phyloP scores from a whole-genome alignment of 768 basidiomycete species.

The Leccinellum albellum region DNA sequence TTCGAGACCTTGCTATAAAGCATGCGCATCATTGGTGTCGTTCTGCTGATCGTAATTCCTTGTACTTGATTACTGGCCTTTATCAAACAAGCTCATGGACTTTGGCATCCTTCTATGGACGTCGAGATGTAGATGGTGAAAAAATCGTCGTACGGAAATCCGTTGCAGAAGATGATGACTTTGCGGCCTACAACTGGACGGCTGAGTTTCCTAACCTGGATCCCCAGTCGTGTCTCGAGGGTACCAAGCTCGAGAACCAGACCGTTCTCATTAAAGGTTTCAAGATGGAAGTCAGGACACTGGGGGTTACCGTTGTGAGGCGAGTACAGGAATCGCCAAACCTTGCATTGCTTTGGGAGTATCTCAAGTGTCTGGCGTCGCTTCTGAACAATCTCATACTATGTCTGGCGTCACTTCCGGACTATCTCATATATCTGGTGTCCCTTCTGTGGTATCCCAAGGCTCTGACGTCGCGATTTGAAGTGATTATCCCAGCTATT shows the following conservation, averaged over 20 bases:
- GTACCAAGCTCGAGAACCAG: slow-evolving; percentile 2
- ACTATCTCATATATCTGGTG: too few relatives aligned
- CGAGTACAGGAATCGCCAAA: too few relatives aligned
- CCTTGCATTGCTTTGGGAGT: not conserved
- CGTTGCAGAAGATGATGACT: not conserved
- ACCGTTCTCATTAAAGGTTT: slow-evolving; percentile 10
- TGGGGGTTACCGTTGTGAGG: not conserved
- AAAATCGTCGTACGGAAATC: not conserved
- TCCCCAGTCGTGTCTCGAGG: not conserved
- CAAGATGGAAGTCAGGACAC: not conserved
- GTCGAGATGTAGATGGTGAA: not conserved
- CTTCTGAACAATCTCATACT: too few relatives aligned
- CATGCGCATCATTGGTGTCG: not conserved
- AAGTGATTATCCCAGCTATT: too few relatives aligned
- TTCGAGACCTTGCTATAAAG: not conserved
- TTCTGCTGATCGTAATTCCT: not conserved
- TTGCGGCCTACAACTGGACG: not conserved
- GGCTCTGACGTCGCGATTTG: too few relatives aligned
- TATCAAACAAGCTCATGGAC: too few relatives aligned
- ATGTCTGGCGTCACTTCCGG: too few relatives aligned
- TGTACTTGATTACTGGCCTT: slow-evolving; percentile 7
- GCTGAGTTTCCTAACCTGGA: not conserved
- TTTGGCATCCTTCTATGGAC: not conserved
- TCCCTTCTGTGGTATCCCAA: too few relatives aligned
- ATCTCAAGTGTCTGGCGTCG: not conserved